Conservation (phyloP, 225 moss, liverwort and hornwort species). For the Ulota crispa region DNA sequence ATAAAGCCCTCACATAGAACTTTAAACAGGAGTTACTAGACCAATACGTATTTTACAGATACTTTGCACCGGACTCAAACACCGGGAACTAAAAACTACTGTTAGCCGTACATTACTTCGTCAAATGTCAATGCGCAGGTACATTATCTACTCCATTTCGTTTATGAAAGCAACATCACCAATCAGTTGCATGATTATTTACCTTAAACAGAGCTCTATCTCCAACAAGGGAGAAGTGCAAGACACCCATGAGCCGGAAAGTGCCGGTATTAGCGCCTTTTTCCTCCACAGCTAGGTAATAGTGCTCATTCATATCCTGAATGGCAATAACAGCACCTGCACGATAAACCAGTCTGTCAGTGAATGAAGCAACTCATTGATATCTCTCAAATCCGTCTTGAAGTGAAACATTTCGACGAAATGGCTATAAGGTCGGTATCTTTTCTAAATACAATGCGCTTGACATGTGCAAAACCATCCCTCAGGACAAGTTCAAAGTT, state of each 20-base stretch:
- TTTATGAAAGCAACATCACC: not conserved
- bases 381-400: not conserved
- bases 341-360: slow-evolving; percentile 20
- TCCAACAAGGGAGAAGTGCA: slow-evolving; percentile 91
- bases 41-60: not conserved
- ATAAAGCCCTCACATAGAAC: not conserved
- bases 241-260: slow-evolving; percentile 73
- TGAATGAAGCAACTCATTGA: not conserved
- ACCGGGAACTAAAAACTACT: not conserved
- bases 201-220: slow-evolving; percentile 95
- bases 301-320: slow-evolving; percentile 93
- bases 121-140: not conserved
- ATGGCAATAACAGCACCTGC: slow-evolving; percentile 86
- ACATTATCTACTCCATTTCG: not conserved
- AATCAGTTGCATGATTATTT: slow-evolving; percentile 21
- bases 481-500: slow-evolving; percentile 11
- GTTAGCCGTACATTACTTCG: not conserved
- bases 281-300: slow-evolving; percentile 89
- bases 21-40: not conserved
- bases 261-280: slow-evolving; percentile 55
- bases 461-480: not conserved
- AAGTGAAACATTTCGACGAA: not conserved
- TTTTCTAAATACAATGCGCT: not conserved
- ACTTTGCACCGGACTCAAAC: not conserved
- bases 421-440: not conserved